Percentiles rank a stretch among this genome's conserved stretches.
phyloP scores from a whole-genome alignment of 1,284 basidiomycete species.

The Psilocybe mexicana region DNA sequence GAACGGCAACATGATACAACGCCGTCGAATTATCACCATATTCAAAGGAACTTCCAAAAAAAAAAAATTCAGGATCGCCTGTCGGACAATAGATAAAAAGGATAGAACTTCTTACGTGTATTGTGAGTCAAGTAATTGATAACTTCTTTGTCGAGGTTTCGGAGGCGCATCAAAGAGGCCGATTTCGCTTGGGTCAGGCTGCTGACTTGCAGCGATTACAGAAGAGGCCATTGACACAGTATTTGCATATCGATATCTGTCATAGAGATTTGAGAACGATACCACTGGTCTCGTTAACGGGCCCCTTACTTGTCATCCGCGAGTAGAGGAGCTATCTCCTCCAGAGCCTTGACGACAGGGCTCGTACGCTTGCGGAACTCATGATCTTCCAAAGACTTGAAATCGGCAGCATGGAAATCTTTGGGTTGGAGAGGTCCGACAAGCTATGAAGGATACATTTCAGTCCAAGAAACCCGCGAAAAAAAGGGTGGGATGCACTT shows the following conservation, averaged over 20 bases:
- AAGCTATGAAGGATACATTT: conserved; percentile 42
- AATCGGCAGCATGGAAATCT: conserved; percentile 66
- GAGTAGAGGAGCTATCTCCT: conserved; percentile 47
- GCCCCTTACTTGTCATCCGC: conserved; percentile 45
- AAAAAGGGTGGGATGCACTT: not conserved
- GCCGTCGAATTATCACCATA: conserved; percentile 71
- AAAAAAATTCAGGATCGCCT: not conserved
- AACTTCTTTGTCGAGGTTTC: conserved; percentile 57
- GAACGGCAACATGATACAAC: conserved; percentile 69
- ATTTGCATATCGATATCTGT: conserved; percentile 56
- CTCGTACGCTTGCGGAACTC: conserved; percentile 71
- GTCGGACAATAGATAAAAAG: not conserved
- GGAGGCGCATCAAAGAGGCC: conserved; percentile 70
- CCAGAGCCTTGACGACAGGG: conserved; percentile 67
- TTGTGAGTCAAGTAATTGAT: conserved; percentile 56
- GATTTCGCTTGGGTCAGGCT: conserved; percentile 69
- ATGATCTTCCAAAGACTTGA: conserved; percentile 66
- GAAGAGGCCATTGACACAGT: conserved; percentile 69
- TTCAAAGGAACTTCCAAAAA: conserved; percentile 56
- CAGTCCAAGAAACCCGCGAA: not conserved
- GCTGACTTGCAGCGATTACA: conserved; percentile 65
- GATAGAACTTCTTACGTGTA: conserved; percentile 53
- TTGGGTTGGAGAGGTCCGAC: conserved; percentile 51
- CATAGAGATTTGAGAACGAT: not conserved
- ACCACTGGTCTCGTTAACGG: conserved; percentile 3